These are phyloP conservation scores for Aspergillus hancockii DNA, from an alignment of 495 filamentous ascomycete species.

Conservation along the genomic window DNA sequence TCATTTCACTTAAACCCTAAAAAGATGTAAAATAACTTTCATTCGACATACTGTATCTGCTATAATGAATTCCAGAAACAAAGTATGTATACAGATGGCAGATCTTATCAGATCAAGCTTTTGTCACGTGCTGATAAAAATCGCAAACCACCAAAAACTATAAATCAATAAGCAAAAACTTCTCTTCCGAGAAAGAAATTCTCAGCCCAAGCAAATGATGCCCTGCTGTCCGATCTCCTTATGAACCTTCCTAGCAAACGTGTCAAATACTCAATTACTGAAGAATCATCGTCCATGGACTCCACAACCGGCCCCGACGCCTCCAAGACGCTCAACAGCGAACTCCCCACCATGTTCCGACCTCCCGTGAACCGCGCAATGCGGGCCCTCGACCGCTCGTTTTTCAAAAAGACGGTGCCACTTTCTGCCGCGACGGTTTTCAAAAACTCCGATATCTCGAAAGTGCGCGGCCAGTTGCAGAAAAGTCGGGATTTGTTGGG, in stretches of 20 bases:
- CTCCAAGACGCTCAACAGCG: conserved; percentile 23
- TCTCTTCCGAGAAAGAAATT: conserved; percentile 6
- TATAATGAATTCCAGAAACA: too few species aligned
- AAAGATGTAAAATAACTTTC: too few species aligned
- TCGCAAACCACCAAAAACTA: conserved; percentile 1
- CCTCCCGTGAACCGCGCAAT: conserved; percentile 83
- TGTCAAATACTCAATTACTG: neutral
- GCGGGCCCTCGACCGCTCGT: conserved; percentile 74
- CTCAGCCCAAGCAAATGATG: conserved; percentile 9
- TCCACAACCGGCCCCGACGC: conserved; percentile 19
- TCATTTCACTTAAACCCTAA: too few species aligned
- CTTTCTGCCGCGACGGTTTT: conserved; percentile 77
- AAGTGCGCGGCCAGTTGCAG: conserved; percentile 59
- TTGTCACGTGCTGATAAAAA: conserved; percentile 26
- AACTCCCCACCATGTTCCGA: conserved; percentile 62
- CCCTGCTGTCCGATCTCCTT: neutral
- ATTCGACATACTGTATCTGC: too few species aligned
- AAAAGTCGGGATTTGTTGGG: conserved; percentile 60
- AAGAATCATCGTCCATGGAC: conserved; percentile 32
- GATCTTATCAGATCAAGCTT: conserved; percentile 12
- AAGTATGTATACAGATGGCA: too few species aligned
- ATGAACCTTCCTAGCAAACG: neutral
- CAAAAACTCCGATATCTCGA: conserved; percentile 69
- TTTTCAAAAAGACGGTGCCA: conserved; percentile 75
- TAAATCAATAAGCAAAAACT: neutral